A percentile compares a stretch with the other conserved stretches of the same genome.
phyloP scores from a whole-genome alignment of 2,329 filamentous ascomycete species.

The Ceratocystis papillata region DNA sequence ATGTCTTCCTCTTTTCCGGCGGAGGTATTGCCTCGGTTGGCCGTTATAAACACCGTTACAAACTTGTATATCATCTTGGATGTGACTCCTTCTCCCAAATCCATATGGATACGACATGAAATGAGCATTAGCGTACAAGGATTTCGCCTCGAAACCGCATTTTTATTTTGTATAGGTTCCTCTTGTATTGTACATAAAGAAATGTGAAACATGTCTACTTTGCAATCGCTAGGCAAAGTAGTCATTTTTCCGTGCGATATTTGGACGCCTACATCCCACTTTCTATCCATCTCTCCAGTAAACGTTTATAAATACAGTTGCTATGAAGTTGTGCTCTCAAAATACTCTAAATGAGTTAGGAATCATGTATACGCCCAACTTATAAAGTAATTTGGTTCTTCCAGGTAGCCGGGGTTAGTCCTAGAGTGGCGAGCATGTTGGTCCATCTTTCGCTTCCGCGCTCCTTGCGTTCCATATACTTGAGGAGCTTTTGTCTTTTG shows the following conservation, averaged over 20 bases:
- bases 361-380: slow-evolving; percentile 24
- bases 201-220: slow-evolving; percentile 21
- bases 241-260: not conserved
- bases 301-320: slow-evolving; percentile 23
- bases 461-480: slow-evolving; percentile 81
- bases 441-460: slow-evolving; percentile 83
- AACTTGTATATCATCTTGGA: not conserved
- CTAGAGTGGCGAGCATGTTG: slow-evolving; percentile 71
- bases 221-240: slow-evolving; percentile 14
- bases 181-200: slow-evolving; percentile 22
- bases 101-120: no score
- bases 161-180: not conserved
- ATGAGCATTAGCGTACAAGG: not conserved
- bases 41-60: not conserved
- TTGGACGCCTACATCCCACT: slow-evolving; percentile 1
- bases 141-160: not conserved
- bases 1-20: not conserved
- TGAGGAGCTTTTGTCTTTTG: slow-evolving; percentile 74
- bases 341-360: not conserved
- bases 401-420: slow-evolving; percentile 79
- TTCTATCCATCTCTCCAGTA: slow-evolving; percentile 9
- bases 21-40: not conserved
- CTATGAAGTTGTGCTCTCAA: slow-evolving; percentile 15
- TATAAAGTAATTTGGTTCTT: slow-evolving; percentile 76
- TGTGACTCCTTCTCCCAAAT: not conserved